Evolutionary conservation across 2,329 filamentous ascomycete species (phyloP), one percentile per base, ranked within the genome.

Genomic region (Cadophora malorum): DNA sequence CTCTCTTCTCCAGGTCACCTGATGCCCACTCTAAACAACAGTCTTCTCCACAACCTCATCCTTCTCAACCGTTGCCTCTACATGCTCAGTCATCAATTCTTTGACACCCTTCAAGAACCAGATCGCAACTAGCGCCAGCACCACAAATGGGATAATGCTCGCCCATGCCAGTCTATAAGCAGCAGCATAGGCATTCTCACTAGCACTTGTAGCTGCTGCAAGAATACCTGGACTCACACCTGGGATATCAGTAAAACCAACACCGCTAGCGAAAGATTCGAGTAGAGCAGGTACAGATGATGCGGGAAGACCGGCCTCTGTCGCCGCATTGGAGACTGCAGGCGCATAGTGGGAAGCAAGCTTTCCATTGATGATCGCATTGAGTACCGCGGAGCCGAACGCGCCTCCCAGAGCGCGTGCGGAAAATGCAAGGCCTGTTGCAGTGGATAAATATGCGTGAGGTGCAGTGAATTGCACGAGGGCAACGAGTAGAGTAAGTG

Each of bases 21-120:
- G 19, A 59, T 23, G 12, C 3, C 2, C n/a, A 14, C 16, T 14
- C 41, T 41, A 73, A 55, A 67, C 71, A 31, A 58, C 66, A 58
- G 33, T 50, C 55, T 72, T 70, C 64, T 72, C 70, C 12, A 47
- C 49, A 14, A 38, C 61, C 31, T 67, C 65, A 28, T 70, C 69
- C 47, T 74, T 79, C 73, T 86, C 83, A 8, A 85, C 82, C 1
- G 82, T 84, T 16, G 83, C 83, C 75, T 86, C 84, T 5, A 86
- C 80, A 76, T 84, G 81, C 70, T 85, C 83, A 19, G 83, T 85
- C 83, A 85, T 85, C 56, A 85, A 74, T 58, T 85, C 82, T 68
- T 80, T 81, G 0, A 86, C 83, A 0, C 82, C 82, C 62, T 81
- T 81, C 74, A 85, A 71, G 64, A 80, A 79, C 14, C 75, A 77